Base-by-base conservation (phyloP, 2,329 filamentous ascomycete species). In the Apiospora arundinis region DNA sequence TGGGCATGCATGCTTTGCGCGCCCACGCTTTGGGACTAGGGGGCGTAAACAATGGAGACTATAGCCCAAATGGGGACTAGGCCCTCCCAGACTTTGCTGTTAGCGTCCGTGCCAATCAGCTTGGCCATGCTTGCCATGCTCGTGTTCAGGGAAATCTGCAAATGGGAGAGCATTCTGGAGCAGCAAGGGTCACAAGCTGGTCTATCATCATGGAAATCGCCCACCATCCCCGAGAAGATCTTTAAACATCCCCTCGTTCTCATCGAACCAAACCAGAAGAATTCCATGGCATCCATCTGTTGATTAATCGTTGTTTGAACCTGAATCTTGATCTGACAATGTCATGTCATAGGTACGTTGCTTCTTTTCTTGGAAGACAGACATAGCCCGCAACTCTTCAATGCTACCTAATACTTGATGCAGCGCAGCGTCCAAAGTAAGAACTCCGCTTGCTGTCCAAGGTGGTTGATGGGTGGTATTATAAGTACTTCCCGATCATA, bases 191-290 rank as follows among this genome's bases (percentile, higher is more conserved):
- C 49, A 52, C 23, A 25, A 25, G 40, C 40, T 42, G 49, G n/a
- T 52, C 23, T 25, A 52, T 52, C 4, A 25, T 52, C n/a, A n/a
- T 3, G 48, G 49, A 32, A 32, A 32, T 32, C 49, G 18, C 52
- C 52, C 8, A 28, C 12, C 42, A 37, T 37, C 52, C 52, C 52
- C 52, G 52, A 60, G 52, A 60, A 60, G 52, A 60, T 60, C 28
- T 37, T 21, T 18, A 32, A 45, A 45, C 42, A 21, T 28, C 52
- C 23, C 49, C 49, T 25, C n/a, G 23, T 23, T 52, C 40, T 3
- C 32, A 32, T 32, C 32, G 32, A 32, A 32, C 32, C 32, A 32
- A n/a, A n/a, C n/a, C n/a, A n/a, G n/a, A n/a, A n/a, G 32, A 32
- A 32, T 32, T 32, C 32, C 32, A 32, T 32, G 32, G 32, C 32